Conservation (phyloP, 352 stramenopile species). For the Lagenidium sp. region DNA sequence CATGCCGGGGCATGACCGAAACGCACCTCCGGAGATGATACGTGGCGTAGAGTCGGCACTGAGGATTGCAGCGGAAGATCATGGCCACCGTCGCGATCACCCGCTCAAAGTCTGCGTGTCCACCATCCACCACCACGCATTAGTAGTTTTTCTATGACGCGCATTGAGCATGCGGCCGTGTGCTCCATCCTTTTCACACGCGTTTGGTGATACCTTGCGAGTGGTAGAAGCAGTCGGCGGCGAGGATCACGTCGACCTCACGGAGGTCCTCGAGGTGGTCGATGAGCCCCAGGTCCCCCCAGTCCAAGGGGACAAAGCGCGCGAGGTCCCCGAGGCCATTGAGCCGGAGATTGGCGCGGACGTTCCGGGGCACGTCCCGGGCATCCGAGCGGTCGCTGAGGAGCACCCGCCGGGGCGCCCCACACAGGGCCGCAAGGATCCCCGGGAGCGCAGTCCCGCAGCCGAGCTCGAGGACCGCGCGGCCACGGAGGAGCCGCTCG, state of each 20-base stretch:
- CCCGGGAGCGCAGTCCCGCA: slow-evolving; percentile 59
- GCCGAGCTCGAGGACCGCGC: slow-evolving; percentile 48
- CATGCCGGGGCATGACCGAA: neutral
- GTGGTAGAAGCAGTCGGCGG: slow-evolving; percentile 65
- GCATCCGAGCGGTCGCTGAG: slow-evolving; percentile 47
- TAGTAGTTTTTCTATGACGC: too few species aligned
- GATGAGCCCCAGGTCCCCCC: slow-evolving; percentile 27
- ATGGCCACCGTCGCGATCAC: slow-evolving; percentile 54
- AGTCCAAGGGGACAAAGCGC: slow-evolving; percentile 33
- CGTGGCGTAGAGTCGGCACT: slow-evolving; percentile 38
- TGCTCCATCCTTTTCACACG: too few species aligned
- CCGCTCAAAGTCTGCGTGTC: slow-evolving; percentile 49
- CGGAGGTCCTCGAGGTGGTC: slow-evolving; percentile 19
- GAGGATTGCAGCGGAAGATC: slow-evolving; percentile 37
- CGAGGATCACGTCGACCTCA: slow-evolving; percentile 37
- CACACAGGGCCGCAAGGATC: slow-evolving; percentile 41
- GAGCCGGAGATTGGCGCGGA: slow-evolving; percentile 36
- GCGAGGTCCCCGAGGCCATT: slow-evolving; percentile 26
- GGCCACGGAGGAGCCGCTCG: slow-evolving; percentile 12
- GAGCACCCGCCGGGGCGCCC: slow-evolving; percentile 23
- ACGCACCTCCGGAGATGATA: slow-evolving; percentile 53
- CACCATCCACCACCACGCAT: neutral
- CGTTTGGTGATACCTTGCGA: slow-evolving; percentile 53
- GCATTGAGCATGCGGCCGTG: too few species aligned
- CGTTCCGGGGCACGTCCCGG: slow-evolving; percentile 34